Conservation (phyloP, 2,329 filamentous ascomycete genomes). For the Cladosporium sp. region DNA sequence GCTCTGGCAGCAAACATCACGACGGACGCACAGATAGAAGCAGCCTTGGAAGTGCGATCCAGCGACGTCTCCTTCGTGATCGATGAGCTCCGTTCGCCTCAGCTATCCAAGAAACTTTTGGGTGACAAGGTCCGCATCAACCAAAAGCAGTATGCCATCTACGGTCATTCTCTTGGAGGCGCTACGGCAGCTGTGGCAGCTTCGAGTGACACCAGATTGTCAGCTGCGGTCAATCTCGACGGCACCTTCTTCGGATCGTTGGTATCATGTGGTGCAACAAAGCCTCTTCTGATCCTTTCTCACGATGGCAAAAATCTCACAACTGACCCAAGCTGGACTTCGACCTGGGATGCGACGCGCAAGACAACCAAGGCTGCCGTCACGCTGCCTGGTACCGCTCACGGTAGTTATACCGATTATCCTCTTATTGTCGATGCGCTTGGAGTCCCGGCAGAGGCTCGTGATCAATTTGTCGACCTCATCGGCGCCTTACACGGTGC, state of each 20-base stretch:
- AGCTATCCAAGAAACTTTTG: not conserved
- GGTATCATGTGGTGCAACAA: conserved; percentile 11
- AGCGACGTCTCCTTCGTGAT: conserved; percentile 43
- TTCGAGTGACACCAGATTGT: conserved; percentile 36
- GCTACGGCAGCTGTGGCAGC: conserved; percentile 40
- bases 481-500: conserved; percentile 73
- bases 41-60: conserved; percentile 19
- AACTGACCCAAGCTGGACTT: conserved; percentile 15
- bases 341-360: conserved; percentile 8
- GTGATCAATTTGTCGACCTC: conserved; percentile 27
- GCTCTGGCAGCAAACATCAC: conserved; percentile 29
- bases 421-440: conserved; percentile 19
- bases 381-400: conserved; percentile 7
- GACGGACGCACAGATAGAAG: conserved; percentile 17
- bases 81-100: conserved; percentile 30
- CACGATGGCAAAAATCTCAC: conserved; percentile 12
- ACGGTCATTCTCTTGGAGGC: conserved; percentile 39
- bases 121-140: conserved; percentile 25
- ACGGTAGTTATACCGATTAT: conserved; percentile 22
- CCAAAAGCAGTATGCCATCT: conserved; percentile 35
- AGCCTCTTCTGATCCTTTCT: conserved; percentile 12
- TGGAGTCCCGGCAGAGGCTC: conserved; percentile 13
- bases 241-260: conserved; percentile 30
- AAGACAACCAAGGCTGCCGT: conserved; percentile 18
- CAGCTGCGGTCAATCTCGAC: conserved; percentile 45